Percentiles rank a stretch among this genome's conserved stretches.
Conservation (phyloP, 2,329 filamentous ascomycete species). For the Clarireedia monteithiana region DNA sequence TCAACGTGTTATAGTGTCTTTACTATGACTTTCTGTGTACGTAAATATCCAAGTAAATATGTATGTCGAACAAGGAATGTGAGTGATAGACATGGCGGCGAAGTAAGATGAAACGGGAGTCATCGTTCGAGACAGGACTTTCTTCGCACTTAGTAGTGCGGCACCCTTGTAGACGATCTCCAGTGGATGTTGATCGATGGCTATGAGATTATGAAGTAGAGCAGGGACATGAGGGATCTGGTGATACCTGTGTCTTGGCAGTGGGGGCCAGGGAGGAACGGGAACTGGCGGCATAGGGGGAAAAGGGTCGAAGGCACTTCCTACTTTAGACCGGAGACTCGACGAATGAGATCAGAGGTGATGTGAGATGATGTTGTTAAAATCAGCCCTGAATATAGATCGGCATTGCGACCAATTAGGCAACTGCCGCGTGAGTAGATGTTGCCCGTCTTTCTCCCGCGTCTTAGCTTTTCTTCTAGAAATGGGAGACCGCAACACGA, state of each 20-base stretch:
- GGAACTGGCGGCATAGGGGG: neutral
- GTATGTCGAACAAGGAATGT: neutral
- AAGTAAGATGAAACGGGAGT: neutral
- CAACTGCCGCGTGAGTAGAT: neutral
- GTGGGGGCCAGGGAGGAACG: neutral
- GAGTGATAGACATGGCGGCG: neutral
- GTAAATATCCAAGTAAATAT: neutral
- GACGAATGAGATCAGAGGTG: slow-evolving; percentile 1
- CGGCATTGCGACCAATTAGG: neutral
- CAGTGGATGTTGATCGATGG: neutral
- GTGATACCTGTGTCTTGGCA: no score
- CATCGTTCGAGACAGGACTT: neutral
- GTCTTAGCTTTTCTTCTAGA: no score
- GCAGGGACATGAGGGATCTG: neutral
- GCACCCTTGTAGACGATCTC: no score
- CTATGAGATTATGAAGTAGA: neutral
- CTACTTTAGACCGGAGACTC: neutral
- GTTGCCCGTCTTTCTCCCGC: no score
- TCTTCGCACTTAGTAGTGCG: neutral
- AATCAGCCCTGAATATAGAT: neutral
- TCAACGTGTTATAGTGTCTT: neutral
- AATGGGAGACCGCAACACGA: no score
- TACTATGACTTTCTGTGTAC: neutral
- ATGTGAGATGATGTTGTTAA: neutral
- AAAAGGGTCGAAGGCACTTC: neutral